A percentile compares a stretch with the other conserved stretches of the same genome.
These are phyloP conservation scores for Botrytis tulipae DNA, from an alignment of 2,329 filamentous ascomycete species.

Conservation along the genomic window DNA sequence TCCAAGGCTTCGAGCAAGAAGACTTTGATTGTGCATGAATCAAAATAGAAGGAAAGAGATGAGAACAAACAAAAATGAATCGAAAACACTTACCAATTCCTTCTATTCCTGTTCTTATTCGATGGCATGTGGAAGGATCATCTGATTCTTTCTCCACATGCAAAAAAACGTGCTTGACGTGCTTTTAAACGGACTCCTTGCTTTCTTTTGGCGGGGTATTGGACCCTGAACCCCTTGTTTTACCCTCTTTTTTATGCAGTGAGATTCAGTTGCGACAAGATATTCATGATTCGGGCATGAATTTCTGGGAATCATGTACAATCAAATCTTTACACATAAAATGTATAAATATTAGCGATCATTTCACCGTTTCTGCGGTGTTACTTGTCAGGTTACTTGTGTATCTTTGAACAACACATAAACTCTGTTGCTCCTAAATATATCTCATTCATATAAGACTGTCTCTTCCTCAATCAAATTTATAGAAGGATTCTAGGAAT, in stretches of 20 bases:
- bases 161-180: conserved; percentile 2
- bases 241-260: conserved; percentile 1
- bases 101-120: background rate
- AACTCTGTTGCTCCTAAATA: background rate
- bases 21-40: background rate
- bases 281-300: background rate
- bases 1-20: background rate
- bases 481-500: background rate
- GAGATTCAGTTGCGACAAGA: background rate
- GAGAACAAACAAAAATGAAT: background rate
- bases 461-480: background rate
- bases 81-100: background rate
- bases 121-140: background rate
- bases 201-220: background rate
- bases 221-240: background rate
- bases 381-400: background rate
- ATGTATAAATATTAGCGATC: background rate
- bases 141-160: background rate
- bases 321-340: background rate
- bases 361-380: background rate
- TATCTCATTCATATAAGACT: background rate
- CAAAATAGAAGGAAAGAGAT: background rate
- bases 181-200: background rate
- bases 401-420: conserved; percentile 5
- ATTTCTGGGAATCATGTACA: background rate